Conservation (phyloP, 306 rosid species). For the Cicer yamashitae region DNA sequence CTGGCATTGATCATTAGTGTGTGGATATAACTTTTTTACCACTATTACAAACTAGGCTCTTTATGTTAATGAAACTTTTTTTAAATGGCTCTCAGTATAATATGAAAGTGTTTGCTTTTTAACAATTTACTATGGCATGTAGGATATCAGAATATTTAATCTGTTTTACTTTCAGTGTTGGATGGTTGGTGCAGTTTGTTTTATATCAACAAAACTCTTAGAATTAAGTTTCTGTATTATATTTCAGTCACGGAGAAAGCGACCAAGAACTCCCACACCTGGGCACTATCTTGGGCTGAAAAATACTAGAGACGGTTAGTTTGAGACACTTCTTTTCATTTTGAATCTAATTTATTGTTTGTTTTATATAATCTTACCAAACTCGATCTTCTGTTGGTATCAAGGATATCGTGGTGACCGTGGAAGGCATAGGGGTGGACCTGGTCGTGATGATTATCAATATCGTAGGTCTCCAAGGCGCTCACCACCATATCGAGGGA, state of each 20-base stretch:
- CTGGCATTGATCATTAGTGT: conserved; percentile 67
- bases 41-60: conserved; percentile 33
- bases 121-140: conserved; percentile 20
- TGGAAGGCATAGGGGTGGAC: conserved; percentile 72
- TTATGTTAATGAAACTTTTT: conserved; percentile 22
- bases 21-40: conserved; percentile 47
- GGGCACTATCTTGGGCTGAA: conserved; percentile 97
- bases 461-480: conserved; percentile 88
- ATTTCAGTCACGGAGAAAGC: conserved; percentile 97
- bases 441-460: conserved; percentile 80
- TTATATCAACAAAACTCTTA: conserved; percentile 26
- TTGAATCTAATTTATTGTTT: neutral
- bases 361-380: conserved; percentile 5
- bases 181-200: conserved; percentile 29
- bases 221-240: conserved; percentile 46
- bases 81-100: neutral
- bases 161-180: conserved; percentile 18
- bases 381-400: conserved; percentile 19
- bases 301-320: conserved; percentile 85
- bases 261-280: conserved; percentile 96
- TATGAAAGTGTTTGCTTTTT: neutral
- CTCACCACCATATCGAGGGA: conserved; percentile 87
- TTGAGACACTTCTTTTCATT: conserved; percentile 1
- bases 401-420: conserved; percentile 59
- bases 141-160: conserved; percentile 18